phyloP scores from a whole-genome alignment of 1,284 basidiomycete species.

The Waitea zeae region DNA sequence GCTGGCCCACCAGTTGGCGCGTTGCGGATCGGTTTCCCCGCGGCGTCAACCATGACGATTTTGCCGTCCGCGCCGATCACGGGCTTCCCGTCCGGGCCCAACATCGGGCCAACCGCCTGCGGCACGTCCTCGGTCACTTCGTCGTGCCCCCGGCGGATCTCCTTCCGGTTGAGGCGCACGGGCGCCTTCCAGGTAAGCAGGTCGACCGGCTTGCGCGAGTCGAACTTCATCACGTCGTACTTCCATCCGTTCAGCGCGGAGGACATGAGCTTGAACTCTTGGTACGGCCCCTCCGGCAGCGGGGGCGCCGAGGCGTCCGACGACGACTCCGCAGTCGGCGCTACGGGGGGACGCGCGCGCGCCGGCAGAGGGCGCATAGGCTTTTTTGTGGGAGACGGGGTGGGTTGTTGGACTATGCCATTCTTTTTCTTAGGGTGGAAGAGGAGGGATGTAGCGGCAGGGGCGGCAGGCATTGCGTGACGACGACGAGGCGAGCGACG shows the following conservation, averaged over 20 bases:
- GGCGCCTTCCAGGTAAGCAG: constrained; percentile 47
- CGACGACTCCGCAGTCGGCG: constrained; percentile 4
- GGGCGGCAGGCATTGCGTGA: constrained; percentile 2
- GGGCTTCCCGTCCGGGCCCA: constrained; percentile 55
- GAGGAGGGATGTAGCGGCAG: constrained; percentile 14
- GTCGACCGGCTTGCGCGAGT: constrained; percentile 50
- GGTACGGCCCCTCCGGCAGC: constrained; percentile 37
- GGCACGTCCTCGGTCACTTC: constrained; percentile 17
- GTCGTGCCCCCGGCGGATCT: constrained; percentile 37
- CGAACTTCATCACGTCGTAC: constrained; percentile 75
- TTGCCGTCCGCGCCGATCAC: constrained; percentile 59
- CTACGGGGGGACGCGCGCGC: constrained; percentile 5
- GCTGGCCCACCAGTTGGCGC: constrained; percentile 12
- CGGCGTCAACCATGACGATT: constrained; percentile 64
- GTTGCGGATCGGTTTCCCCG: constrained; percentile 46
- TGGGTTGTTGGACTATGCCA: constrained; percentile 8
- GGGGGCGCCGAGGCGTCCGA: constrained; percentile 17
- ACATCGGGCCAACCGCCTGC: constrained; percentile 40
- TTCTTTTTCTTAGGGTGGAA: constrained; percentile 37
- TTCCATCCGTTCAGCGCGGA: constrained; percentile 68
- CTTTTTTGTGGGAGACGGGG: constrained; percentile 11
- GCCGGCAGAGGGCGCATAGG: constrained; percentile 4
- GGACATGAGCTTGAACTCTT: constrained; percentile 60
- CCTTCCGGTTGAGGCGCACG: constrained; percentile 76
- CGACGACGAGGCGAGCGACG: too few species aligned